phyloP scores from a whole-genome alignment of 2,329 filamentous ascomycete species.

The Phialocephala subalpina region DNA sequence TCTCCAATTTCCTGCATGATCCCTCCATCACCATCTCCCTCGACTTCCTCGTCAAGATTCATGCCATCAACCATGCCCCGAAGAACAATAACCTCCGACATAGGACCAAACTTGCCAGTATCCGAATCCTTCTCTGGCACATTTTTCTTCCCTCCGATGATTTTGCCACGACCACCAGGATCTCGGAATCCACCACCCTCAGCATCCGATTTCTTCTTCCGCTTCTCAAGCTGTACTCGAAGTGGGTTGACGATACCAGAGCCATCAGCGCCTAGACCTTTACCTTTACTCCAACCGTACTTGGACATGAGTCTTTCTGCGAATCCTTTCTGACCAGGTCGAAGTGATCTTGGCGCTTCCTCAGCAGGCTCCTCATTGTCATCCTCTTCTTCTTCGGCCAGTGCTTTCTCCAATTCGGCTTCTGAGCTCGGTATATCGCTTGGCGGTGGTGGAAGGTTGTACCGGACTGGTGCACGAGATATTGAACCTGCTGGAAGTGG shows the following conservation, averaged over 20 bases:
- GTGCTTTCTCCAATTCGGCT: constrained; percentile 56
- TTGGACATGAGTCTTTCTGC: constrained; percentile 90
- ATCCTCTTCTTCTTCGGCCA: constrained; percentile 49
- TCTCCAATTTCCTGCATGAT: constrained; percentile 96
- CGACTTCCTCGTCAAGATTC: constrained; percentile 80
- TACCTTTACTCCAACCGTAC: constrained; percentile 90
- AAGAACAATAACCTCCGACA: constrained; percentile 85
- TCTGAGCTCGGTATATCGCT: constrained; percentile 60
- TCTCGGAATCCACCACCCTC: constrained; percentile 81
- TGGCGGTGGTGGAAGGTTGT: constrained; percentile 62
- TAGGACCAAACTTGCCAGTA: constrained; percentile 69
- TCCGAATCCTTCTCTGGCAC: constrained; percentile 48
- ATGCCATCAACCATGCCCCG: constrained; percentile 87
- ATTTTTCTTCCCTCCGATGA: constrained; percentile 78
- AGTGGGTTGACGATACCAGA: constrained; percentile 87
- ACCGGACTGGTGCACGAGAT: constrained; percentile 80
- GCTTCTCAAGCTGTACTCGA: constrained; percentile 84
- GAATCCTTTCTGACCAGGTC: constrained; percentile 84
- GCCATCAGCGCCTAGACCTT: constrained; percentile 83
- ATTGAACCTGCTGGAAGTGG: constrained; percentile 63
- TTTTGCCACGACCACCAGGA: constrained; percentile 73
- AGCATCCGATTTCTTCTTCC: constrained; percentile 79
- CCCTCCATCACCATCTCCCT: constrained; percentile 63
- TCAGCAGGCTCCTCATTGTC: constrained; percentile 42
- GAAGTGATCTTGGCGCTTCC: constrained; percentile 62